Evolutionary conservation across 2,329 filamentous ascomycete genomes (phyloP), one percentile per base, ranked within the genome.

Genomic region (Xenoacremonium recifei): DNA sequence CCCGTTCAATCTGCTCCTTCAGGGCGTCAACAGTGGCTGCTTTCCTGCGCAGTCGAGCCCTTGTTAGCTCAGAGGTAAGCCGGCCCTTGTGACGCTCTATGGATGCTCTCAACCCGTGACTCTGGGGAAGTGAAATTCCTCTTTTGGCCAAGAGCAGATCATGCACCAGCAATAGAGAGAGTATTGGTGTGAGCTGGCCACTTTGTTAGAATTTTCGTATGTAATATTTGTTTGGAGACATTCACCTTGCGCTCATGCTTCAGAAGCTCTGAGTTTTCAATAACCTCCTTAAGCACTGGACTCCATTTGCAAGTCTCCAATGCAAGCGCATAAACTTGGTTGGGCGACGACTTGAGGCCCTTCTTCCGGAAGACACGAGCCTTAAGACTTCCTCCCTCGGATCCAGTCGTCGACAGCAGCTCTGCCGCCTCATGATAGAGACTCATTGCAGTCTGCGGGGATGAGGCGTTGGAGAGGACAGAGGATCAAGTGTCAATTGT

Each of bases 281-380:
- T 81, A n/a, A 96, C 85, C 59, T 96, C 90, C 58, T 89, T 89
- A 35, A 99, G 69, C 3, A 96, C 75, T 4, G 73, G 64, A 55
- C 91, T 93, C 89, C 92, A 96, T 81, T 96, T 97, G 53, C 86
- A 84, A 2, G 88, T 83, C 66, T 97, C 91, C 17, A 85, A 79
- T 17, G 90, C 85, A 25, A 99, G 73, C 7, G 93, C 93, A 62
- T 93, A 97, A 6, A 97, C 73, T 61, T 95, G 88, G 10, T 84
- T 84, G 0, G 86, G 85, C 3, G 85, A 79, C 13, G 87, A 90
- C 60, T 92, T 95, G 52, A 89, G 68, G 6, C 76, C 73, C 55
- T 86, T 86, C 47, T 82, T 84, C 44, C 75, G 73, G 65, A 93
- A 97, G 33, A 97, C 81, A 25, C 88, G 77, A 6, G 89, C 89